Evolutionary conservation across 805 yeast genomes (phyloP), one percentile per base, ranked within the genome.

Genomic region (Hanseniaspora guilliermondii): DNA sequence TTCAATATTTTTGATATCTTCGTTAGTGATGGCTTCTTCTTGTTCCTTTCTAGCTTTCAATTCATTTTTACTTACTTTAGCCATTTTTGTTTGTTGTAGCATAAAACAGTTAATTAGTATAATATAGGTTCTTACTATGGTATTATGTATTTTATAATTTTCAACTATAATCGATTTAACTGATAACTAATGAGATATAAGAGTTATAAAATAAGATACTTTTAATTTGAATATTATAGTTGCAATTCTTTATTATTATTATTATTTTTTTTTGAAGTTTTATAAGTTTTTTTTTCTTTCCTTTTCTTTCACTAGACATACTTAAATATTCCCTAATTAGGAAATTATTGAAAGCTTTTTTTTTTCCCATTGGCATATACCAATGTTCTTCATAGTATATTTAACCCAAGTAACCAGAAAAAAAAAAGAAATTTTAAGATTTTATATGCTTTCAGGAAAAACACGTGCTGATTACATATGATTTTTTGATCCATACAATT

Each of bases 11-110:
- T 50, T 24, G 9, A 52, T 36, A 24, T 33, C 55, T 32, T 54
- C 50, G 50, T 61, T 56, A 55, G 63, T 57, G 55, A 58, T 48
- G 47, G 59, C 56, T 58, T 60, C 57, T 42, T 36, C 42, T 52
- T 52, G 32, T 41, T 35, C 42, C 21, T 49, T 39, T 49, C 37
- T 22, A 41, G 48, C 53, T 41, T 24, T 49, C 27, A 42, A 37
- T 24, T 47, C 53, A 24, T 35, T 42, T 53, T 53, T 53, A 17
- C 47, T 47, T 21, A 38, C 48, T 36, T 41, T 47, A 40, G 56
- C 50, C 56, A 53, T 53, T 19, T 19, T 36, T 4, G 33, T 32
- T 30, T 36, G 14, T 17, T 22, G 22, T 2, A 30, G 25, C 19
- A 9, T 41, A 19, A 42, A 21, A n/a, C n/a, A 16, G 6, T 36